Percentiles rank a stretch among this genome's conserved stretches.
Conservation (phyloP, 1,139 yeast species). For the Kurtzmaniella quercitrusa region DNA sequence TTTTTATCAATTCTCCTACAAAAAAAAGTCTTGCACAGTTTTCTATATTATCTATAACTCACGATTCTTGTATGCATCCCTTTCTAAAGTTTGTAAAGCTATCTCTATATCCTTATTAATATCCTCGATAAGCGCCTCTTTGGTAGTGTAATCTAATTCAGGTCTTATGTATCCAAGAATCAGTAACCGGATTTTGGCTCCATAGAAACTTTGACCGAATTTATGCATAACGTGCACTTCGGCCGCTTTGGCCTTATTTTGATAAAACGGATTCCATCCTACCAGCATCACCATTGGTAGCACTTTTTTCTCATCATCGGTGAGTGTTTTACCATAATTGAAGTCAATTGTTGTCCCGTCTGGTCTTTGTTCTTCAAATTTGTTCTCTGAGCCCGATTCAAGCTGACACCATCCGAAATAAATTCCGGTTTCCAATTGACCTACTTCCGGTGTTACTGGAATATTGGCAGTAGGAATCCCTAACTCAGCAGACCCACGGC, state of each 20-base stretch:
- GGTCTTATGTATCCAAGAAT: constrained; percentile 90
- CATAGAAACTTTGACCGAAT: constrained; percentile 70
- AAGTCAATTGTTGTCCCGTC: constrained; percentile 47
- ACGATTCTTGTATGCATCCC: constrained; percentile 15
- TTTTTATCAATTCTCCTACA: too few relatives aligned
- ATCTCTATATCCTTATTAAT: constrained; percentile 75
- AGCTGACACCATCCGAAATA: constrained; percentile 81
- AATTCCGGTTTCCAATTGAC: constrained; percentile 69
- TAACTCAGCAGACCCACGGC: constrained; percentile 88
- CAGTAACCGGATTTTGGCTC: constrained; percentile 64
- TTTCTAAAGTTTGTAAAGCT: constrained; percentile 48
- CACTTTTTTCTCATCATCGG: constrained; percentile 35
- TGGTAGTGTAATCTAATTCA: constrained; percentile 79
- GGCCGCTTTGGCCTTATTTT: constrained; percentile 72
- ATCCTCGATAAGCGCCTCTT: constrained; percentile 83
- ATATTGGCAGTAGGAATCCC: constrained; percentile 97
- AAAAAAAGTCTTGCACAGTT: too few relatives aligned
- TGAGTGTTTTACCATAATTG: constrained; percentile 57
- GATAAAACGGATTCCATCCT: constrained; percentile 94
- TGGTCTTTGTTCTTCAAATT: constrained; percentile 22
- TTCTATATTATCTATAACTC: not conserved
- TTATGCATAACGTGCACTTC: constrained; percentile 85
- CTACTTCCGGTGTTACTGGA: constrained; percentile 52
- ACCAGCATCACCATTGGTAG: constrained; percentile 92
- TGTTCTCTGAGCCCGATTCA: constrained; percentile 1